These are phyloP conservation scores for Bothriochloa decipiens DNA, from an alignment of 176 grass and related monocot genomes.

Conservation along the genomic window DNA sequence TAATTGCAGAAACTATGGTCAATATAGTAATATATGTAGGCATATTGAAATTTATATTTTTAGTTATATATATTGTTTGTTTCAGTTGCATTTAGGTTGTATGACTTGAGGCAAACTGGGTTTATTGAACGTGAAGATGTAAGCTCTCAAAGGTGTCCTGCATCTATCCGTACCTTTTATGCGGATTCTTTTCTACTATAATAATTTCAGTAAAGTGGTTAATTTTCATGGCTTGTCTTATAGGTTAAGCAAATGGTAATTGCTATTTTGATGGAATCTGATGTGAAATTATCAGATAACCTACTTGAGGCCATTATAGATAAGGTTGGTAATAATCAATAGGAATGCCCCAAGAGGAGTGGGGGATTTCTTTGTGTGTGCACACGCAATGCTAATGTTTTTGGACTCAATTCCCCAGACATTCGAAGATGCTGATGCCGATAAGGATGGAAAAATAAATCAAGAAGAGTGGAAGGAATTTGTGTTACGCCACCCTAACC, in stretches of 20 bases:
- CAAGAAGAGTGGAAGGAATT: conserved; percentile 87
- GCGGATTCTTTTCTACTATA: conserved; percentile 15
- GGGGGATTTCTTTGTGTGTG: conserved; percentile 3
- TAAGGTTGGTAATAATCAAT: conserved; percentile 49
- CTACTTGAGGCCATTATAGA: conserved; percentile 75
- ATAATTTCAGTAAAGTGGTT: background rate
- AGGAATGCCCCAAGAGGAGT: background rate
- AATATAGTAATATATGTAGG: background rate
- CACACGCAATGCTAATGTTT: background rate
- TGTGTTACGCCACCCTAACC: conserved; percentile 57
- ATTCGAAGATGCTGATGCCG: conserved; percentile 80
- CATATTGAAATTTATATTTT: conserved; percentile 10
- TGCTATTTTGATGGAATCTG: conserved; percentile 78
- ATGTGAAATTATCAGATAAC: conserved; percentile 60
- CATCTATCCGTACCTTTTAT: conserved; percentile 23
- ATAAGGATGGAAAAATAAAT: conserved; percentile 80
- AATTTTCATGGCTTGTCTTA: conserved; percentile 30
- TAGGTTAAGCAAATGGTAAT: conserved; percentile 95
- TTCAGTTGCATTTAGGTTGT: conserved; percentile 87
- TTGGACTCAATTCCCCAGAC: conserved; percentile 49
- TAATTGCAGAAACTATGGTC: background rate
- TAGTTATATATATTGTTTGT: conserved; percentile 24
- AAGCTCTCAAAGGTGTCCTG: conserved; percentile 23
- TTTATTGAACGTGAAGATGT: conserved; percentile 90
- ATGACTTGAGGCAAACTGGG: conserved; percentile 86